phyloP scores from a whole-genome alignment of 2,329 filamentous ascomycete genomes.

The Magnaporthiopsis poae region DNA sequence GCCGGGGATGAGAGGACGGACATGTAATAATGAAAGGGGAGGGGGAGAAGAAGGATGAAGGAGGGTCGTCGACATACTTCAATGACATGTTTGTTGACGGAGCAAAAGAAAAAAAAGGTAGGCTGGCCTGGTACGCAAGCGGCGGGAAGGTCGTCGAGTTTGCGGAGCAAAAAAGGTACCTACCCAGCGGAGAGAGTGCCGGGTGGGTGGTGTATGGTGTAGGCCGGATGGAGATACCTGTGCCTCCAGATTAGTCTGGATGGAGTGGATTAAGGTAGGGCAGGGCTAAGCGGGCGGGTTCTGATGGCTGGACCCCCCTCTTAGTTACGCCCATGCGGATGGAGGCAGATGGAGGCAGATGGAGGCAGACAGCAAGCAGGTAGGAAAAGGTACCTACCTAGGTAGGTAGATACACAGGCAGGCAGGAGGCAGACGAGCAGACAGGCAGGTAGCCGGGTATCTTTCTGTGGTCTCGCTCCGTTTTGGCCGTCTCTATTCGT shows the following conservation, averaged over 20 bases:
- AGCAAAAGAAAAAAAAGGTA: conserved; percentile 5
- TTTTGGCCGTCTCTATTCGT: too few species aligned
- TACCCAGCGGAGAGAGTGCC: not conserved
- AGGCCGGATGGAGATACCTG: conserved; percentile 1
- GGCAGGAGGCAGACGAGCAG: too few species aligned
- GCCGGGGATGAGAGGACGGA: not conserved
- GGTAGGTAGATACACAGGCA: too few species aligned
- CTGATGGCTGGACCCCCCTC: not conserved
- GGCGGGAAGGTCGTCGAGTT: conserved; percentile 13
- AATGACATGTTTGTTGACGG: conserved; percentile 26
- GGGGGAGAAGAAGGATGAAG: conserved; percentile 9
- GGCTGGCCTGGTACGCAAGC: conserved; percentile 18
- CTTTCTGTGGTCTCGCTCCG: too few species aligned
- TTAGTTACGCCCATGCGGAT: too few species aligned
- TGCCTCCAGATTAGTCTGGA: not conserved
- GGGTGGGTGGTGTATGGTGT: not conserved
- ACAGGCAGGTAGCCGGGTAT: too few species aligned
- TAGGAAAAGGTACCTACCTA: too few species aligned
- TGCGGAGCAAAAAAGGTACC: not conserved
- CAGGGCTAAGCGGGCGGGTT: not conserved
- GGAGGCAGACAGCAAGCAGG: too few species aligned
- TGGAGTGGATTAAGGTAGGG: not conserved
- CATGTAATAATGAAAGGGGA: conserved; percentile 5
- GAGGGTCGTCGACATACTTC: conserved; percentile 22
- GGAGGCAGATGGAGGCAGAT: too few species aligned